Conservation (phyloP, 1,284 basidiomycete genomes). For the Ustilago nuda region DNA sequence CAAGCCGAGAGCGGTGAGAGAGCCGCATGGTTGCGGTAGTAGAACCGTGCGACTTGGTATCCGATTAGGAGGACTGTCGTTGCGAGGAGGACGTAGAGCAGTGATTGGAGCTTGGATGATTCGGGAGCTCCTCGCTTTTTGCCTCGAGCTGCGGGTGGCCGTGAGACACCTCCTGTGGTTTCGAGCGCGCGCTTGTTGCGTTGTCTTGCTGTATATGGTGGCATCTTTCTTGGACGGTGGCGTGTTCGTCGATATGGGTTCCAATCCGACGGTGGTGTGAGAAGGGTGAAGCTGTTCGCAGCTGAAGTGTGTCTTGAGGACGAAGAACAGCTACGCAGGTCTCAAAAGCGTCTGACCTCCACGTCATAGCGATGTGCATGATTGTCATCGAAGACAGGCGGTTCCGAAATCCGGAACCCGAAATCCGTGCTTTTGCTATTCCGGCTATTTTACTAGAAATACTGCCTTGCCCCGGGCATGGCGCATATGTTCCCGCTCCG, state of each 20-base stretch:
- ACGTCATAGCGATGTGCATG: conserved; percentile 30
- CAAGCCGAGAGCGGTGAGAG: conserved; percentile 34
- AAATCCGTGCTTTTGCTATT: background rate
- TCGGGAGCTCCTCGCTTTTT: conserved; percentile 18
- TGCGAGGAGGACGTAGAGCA: conserved; percentile 35
- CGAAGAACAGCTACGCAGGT: background rate
- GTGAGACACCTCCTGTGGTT: conserved; percentile 34
- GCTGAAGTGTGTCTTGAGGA: no score
- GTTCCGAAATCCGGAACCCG: conserved; percentile 16
- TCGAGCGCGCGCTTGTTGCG: conserved; percentile 48
- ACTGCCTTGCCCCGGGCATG: background rate
- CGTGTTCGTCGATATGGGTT: background rate
- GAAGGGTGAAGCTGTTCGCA: no score
- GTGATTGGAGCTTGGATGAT: conserved; percentile 29
- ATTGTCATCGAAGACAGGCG: conserved; percentile 15
- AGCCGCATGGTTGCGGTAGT: conserved; percentile 33
- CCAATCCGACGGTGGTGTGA: no score
- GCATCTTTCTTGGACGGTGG: conserved; percentile 27
- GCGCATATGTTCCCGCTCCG: background rate
- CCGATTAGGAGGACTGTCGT: conserved; percentile 37
- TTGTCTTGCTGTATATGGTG: conserved; percentile 41
- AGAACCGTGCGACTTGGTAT: conserved; percentile 41
- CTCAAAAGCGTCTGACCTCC: conserved; percentile 14
- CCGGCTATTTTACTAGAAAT: background rate
- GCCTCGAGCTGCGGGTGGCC: conserved; percentile 13